Base-by-base conservation (phyloP, 805 yeast genomes). In the Cyberlindnera saturnus region DNA sequence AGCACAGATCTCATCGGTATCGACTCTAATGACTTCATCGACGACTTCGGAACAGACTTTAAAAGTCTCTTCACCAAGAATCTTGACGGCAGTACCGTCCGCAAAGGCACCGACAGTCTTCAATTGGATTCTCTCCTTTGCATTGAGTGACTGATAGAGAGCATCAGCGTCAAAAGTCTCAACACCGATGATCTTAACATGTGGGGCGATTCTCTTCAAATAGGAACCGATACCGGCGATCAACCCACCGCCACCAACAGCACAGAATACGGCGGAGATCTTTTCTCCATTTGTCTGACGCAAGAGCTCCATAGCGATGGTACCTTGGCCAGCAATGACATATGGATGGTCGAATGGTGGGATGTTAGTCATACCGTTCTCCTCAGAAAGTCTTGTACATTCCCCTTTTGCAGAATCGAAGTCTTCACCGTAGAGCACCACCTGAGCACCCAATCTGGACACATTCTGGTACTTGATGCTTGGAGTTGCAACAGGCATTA, bases 261-360 rank as follows among this genome's bases (percentile, higher is more conserved):
- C 89, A 45, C 88, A 80, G 61, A 93, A 93, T 1, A 93, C 84
- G 2, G 98, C 98, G 53, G 77, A 77, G 52, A 91, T 72, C 48
- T 82, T 81, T 43, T 81, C 79, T 39, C 82, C 71, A 50, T 87
- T 81, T 30, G 89, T 74, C 67, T 93, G 99, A 62, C 96, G 79
- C 43, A 93, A 68, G 20, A 93, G 69, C 65, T 93, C 99, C 77
- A 90, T 76, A 3, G 96, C 99, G 49, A 91, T 82, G 20, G 99
- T 93, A 46, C 98, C 99, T 65, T 93, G 99, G 19, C 99, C 99
- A 8, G 99, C 99, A 65, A 93, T 88, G 51, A 93, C 96, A 54
- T 82, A 87, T 2, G 99, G 99, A 59, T 93, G 97, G 60, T 93
- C 96, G 61, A 93, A 93, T 1, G 99, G 99, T n/a, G 99, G 99